Conservation (phyloP, 176 grass and related monocot species). For the Elaeis guineensis region DNA sequence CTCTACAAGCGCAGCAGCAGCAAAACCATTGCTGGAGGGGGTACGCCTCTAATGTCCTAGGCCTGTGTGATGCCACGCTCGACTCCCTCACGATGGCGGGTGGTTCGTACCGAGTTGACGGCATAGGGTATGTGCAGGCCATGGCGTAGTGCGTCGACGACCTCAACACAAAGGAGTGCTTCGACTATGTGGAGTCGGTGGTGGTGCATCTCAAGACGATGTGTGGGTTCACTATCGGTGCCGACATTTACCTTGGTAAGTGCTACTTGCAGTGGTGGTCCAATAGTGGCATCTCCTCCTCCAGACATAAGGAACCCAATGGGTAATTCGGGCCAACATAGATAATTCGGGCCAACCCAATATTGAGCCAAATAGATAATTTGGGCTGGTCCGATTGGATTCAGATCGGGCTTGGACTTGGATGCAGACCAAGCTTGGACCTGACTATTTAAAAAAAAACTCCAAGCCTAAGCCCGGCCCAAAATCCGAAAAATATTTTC, state of each 20-base stretch:
- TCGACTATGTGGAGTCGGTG: slow-evolving; percentile 58
- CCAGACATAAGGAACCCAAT: no score
- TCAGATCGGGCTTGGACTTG: no score
- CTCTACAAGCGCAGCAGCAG: slow-evolving; percentile 78
- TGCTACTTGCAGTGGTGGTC: slow-evolving; percentile 89
- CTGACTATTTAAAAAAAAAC: no score
- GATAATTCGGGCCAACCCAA: no score
- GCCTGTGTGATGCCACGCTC: slow-evolving; percentile 54
- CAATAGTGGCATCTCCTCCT: slow-evolving; percentile 17
- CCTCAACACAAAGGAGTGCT: slow-evolving; percentile 47
- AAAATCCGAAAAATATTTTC: no score
- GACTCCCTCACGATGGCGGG: slow-evolving; percentile 29
- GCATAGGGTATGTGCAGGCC: slow-evolving; percentile 67
- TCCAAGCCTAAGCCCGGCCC: no score
- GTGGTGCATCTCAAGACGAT: slow-evolving; percentile 49
- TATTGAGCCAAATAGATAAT: no score
- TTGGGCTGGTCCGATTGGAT: no score
- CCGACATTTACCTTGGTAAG: slow-evolving; percentile 89
- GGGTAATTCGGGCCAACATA: no score
- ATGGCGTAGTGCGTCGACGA: slow-evolving; percentile 89
- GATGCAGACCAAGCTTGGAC: no score
- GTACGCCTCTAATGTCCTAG: slow-evolving; percentile 25
- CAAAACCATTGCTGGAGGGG: slow-evolving; percentile 1
- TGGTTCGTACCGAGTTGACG: slow-evolving; percentile 40
- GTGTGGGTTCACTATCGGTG: slow-evolving; percentile 42